Evolutionary conservation across 164 flowering plant genomes (phyloP).

Genomic region (Vitis labrusca): DNA sequence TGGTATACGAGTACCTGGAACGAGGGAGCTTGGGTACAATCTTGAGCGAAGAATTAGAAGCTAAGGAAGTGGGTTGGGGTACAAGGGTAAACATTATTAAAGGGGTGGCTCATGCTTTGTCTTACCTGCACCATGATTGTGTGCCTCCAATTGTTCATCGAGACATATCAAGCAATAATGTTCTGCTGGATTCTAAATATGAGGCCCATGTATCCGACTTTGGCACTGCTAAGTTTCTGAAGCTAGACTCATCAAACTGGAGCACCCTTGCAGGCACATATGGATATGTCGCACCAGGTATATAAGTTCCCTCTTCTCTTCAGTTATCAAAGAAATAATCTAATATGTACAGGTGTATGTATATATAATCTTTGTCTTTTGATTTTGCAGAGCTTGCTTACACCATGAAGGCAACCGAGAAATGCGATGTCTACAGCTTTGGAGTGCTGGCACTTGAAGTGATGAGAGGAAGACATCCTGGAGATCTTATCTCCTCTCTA

Average conservation of each 20-base stretch:
- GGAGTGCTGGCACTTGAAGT: too few relatives aligned
- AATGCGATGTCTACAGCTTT: too few relatives aligned
- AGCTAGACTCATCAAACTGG: too few relatives aligned
- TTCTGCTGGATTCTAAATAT: conserved; percentile 19
- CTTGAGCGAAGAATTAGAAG: conserved; percentile 1
- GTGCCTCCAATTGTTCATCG: conserved; percentile 19
- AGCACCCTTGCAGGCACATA: too few relatives aligned
- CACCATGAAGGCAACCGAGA: too few relatives aligned
- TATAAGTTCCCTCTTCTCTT: too few relatives aligned
- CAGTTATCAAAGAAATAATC: too few relatives aligned
- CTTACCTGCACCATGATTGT: conserved; percentile 9
- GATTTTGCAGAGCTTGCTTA: too few relatives aligned
- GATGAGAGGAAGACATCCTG: too few relatives aligned
- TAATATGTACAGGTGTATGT: too few relatives aligned
- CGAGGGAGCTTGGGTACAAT: conserved; percentile 9
- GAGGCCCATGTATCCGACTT: conserved; percentile 14
- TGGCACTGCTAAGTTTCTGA: conserved; percentile 2
- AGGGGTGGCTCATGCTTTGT: conserved; percentile 14
- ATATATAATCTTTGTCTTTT: too few relatives aligned
- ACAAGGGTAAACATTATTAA: conserved; percentile 8
- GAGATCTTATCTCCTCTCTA: neutral
- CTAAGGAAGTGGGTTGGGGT: conserved; percentile 10
- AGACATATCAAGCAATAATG: conserved; percentile 11
- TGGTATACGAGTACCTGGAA: conserved; percentile 17
- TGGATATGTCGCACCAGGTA: too few relatives aligned